Percentiles rank a stretch among this genome's conserved stretches.
phyloP scores from a whole-genome alignment of 257 asterid genomes.

The Ajuga chamaepitys region DNA sequence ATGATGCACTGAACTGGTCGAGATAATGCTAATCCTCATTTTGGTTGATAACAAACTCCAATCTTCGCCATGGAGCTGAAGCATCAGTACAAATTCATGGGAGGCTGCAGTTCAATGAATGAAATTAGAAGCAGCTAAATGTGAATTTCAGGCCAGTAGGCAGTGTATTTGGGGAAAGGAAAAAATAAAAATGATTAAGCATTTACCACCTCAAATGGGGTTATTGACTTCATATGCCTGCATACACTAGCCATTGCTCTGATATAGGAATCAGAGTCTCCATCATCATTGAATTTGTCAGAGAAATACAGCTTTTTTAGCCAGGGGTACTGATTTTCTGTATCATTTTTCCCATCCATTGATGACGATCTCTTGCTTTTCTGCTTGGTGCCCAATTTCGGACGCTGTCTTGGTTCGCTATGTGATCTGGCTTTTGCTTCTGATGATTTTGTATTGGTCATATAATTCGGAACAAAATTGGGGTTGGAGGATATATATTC shows the following conservation, averaged over 20 bases:
- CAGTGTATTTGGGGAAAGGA: background rate
- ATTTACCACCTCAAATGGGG: slow-evolving; percentile 31
- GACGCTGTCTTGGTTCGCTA: slow-evolving; percentile 70
- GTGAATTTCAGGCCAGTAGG: background rate
- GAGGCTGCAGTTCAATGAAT: slow-evolving; percentile 36
- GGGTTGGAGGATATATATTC: slow-evolving; percentile 17
- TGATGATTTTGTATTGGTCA: slow-evolving; percentile 62
- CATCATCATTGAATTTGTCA: slow-evolving; percentile 23
- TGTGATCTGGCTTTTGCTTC: slow-evolving; percentile 71
- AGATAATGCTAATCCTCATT: background rate
- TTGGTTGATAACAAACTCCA: background rate
- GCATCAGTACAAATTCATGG: slow-evolving; percentile 35
- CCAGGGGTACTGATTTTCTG: slow-evolving; percentile 41
- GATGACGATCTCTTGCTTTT: slow-evolving; percentile 40
- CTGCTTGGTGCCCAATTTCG: slow-evolving; percentile 30
- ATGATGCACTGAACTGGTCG: background rate
- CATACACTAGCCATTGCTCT: slow-evolving; percentile 18
- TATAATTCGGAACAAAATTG: slow-evolving; percentile 36
- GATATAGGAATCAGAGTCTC: slow-evolving; percentile 17
- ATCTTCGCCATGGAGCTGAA: slow-evolving; percentile 10
- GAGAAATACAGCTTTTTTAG: slow-evolving; percentile 30
- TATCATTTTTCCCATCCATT: slow-evolving; percentile 29
- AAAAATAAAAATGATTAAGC: background rate
- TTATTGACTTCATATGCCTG: slow-evolving; percentile 17
- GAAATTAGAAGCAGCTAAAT: slow-evolving; percentile 19